These are phyloP conservation scores for Lathyrus tuberosus DNA, from an alignment of 306 rosid genomes.

Conservation along the genomic window DNA sequence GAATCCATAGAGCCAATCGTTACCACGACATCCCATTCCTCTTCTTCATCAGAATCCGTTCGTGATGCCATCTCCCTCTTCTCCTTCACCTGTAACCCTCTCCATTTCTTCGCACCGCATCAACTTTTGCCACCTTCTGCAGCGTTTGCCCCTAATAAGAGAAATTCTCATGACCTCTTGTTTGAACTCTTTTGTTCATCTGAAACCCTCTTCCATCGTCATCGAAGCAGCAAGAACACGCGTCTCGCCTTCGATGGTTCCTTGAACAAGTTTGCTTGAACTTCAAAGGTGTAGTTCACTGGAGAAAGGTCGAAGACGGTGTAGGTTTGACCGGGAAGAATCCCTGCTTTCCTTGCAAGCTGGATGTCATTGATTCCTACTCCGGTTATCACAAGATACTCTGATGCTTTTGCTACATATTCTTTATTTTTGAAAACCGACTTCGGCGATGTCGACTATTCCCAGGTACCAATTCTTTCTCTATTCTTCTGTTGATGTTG, in stretches of 20 bases:
- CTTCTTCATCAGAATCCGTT: no score
- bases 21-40: no score
- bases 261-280: no score
- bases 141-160: constrained; percentile 50
- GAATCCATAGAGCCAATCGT: no score
- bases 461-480: no score
- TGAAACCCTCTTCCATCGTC: constrained; percentile 66
- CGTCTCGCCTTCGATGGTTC: no score
- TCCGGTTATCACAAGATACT: constrained; percentile 41
- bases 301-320: constrained; percentile 52
- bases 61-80: no score
- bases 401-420: constrained; percentile 35
- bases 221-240: no score
- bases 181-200: constrained; percentile 57
- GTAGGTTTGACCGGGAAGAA: constrained; percentile 53
- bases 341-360: constrained; percentile 57
- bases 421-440: background rate
- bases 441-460: no score
- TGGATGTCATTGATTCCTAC: constrained; percentile 41
- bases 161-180: constrained; percentile 65
- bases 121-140: constrained; percentile 44
- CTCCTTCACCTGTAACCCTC: no score
- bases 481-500: no score
- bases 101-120: constrained; percentile 35
- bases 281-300: no score